Evolutionary conservation across 2,329 filamentous ascomycete genomes (phyloP), one percentile per base, ranked within the genome.

Genomic region (Colletotrichum phormii): DNA sequence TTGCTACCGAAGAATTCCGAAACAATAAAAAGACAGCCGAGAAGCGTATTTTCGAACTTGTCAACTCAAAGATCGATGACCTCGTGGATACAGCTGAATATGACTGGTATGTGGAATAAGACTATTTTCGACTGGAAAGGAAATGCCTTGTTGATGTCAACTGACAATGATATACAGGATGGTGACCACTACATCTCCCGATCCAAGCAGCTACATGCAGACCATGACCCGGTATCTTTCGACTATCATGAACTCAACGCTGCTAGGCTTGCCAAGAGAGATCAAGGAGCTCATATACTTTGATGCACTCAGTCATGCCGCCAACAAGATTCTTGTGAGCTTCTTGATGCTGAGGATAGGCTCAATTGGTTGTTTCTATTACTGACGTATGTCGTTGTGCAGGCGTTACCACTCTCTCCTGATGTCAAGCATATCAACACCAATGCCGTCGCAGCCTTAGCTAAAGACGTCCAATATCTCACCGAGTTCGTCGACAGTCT

Each of bases 281-380:
- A 98, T 99, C 82, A 98, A 98, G 81, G 95, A 98, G 81, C 91
- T 98, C 68, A 98, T 99, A 77, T 98, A 99, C 84, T 98, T 98
- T 79, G 97, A 98, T 80, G 97, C 97, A 0, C 89, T 99, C 46
- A 95, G 92, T 67, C 97, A 99, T 82, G 95, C 97, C 2, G 93
- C 94, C 4, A 93, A 93, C 74, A 94, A 93, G 82, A 97, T 98
- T 68, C 83, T 98, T 74, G 93, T 94, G 80, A 77, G 87, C 79
- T 57, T 55, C 24, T 15, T 22, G 42, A 22, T 15, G 1, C 18
- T 9, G 13, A 13, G 18, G 13, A 8, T 33, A 46, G 37, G 13
- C 22, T 18, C 3, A 33, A 26, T 18, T 42, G 8, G 13, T 37
- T 26, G 4, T 12, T 24, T 31, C 13, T 9, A 18, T 42, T n/a